These are phyloP conservation scores for Halophytophthora polymorphica DNA, from an alignment of 352 stramenopile genomes.

Conservation along the genomic window DNA sequence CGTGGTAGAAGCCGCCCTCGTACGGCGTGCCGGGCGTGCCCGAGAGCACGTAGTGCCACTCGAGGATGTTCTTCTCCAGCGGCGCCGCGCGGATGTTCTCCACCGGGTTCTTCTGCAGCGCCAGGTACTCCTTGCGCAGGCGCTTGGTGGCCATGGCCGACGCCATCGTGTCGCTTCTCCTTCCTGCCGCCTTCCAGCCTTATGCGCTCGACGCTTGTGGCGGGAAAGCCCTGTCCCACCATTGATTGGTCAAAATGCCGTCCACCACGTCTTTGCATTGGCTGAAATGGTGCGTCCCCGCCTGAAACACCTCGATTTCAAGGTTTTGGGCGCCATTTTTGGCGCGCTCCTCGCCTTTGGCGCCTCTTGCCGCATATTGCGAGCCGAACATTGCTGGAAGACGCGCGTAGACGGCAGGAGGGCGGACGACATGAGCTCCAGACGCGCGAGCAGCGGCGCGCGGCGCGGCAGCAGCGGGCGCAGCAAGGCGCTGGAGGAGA, in stretches of 20 bases:
- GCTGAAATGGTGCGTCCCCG: neutral
- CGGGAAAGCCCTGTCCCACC: no score
- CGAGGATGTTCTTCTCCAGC: slow-evolving; percentile 92
- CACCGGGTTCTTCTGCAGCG: slow-evolving; percentile 82
- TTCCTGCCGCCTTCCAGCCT: neutral
- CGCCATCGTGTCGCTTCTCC: slow-evolving; percentile 46
- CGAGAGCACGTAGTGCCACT: slow-evolving; percentile 94
- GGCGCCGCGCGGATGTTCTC: slow-evolving; percentile 86
- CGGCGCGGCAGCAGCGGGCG: slow-evolving; percentile 37
- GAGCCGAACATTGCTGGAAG: neutral
- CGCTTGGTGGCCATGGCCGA: slow-evolving; percentile 82
- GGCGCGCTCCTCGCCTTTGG: neutral
- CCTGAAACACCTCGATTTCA: neutral
- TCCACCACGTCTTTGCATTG: neutral
- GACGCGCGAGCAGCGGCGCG: slow-evolving; percentile 29
- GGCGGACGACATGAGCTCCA: slow-evolving; percentile 49
- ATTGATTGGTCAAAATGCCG: neutral
- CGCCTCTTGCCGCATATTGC: neutral
- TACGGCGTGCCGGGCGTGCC: slow-evolving; percentile 65
- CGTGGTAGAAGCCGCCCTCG: slow-evolving; percentile 88
- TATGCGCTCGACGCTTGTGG: no score
- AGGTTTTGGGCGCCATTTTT: slow-evolving; percentile 12
- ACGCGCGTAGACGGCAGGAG: neutral
- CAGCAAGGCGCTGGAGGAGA: slow-evolving; percentile 69
- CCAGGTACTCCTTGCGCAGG: slow-evolving; percentile 90